These are phyloP conservation scores for Emericellopsis terricola DNA, from an alignment of 495 filamentous ascomycete genomes.

Conservation along the genomic window DNA sequence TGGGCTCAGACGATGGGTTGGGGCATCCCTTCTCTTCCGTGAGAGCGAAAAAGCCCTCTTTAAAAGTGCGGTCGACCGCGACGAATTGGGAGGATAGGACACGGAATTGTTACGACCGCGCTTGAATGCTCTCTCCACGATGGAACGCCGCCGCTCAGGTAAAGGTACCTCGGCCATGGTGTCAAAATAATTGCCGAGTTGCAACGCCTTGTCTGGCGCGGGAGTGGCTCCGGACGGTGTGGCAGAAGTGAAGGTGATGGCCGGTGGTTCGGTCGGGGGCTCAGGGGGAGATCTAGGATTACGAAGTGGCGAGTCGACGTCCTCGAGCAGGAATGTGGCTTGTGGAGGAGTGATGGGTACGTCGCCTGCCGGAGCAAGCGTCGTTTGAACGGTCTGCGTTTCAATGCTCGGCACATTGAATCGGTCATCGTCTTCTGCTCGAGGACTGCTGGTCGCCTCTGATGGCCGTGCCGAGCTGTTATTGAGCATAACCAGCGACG, in stretches of 20 bases:
- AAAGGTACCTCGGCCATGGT: conserved; percentile 18
- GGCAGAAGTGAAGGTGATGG: conserved; percentile 56
- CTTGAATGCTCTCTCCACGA: conserved; percentile 39
- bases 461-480: conserved; percentile 35
- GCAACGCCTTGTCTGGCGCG: conserved; percentile 32
- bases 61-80: conserved; percentile 20
- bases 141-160: conserved; percentile 27
- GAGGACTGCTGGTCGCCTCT: conserved; percentile 12
- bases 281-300: conserved; percentile 57
- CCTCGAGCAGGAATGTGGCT: conserved; percentile 23
- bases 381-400: conserved; percentile 13
- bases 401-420: background rate
- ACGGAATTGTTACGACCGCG: conserved; percentile 36
- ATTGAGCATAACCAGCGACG: conserved; percentile 60
- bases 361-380: conserved; percentile 19
- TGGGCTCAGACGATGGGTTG: conserved; percentile 1
- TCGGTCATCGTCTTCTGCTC: conserved; percentile 4
- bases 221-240: conserved; percentile 40
- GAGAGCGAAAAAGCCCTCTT: conserved; percentile 24
- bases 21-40: conserved; percentile 7
- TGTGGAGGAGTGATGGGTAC: conserved; percentile 28
- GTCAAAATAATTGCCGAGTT: conserved; percentile 29
- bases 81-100: conserved; percentile 19
- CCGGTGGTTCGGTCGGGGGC: conserved; percentile 36
- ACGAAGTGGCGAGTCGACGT: conserved; percentile 49